Base-by-base conservation (phyloP, 2,329 filamentous ascomycete species). In the Bertia moriformis region DNA sequence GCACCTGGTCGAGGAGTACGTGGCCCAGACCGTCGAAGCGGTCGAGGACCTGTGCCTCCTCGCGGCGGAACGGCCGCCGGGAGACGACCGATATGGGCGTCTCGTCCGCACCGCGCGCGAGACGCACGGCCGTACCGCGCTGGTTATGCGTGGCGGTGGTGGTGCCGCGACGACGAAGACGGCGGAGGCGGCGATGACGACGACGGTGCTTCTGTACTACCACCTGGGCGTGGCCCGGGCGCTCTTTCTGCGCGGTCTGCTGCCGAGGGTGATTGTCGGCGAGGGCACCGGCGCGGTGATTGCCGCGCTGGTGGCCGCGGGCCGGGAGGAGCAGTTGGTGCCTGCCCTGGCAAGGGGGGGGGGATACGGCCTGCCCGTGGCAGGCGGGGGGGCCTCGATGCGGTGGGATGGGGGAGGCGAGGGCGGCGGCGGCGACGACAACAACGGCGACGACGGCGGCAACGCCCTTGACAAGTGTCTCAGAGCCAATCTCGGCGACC, bases 181-280 rank as follows among this genome's bases (percentile, higher is more conserved):
- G 42, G 94, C 93, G 61, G 65, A 93, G 40, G 84, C 93, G 58
- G 73, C 93, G 41, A 67, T 94, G 39, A 91, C 80, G 41, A 87
- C 83, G 1, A 67, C 95, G 18, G 81, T 95, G 3, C 60, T 95
- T 1, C 87, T 95, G 55, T 88, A 88, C 37, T 94, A 85, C 49
- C 89, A 95, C 57, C 58, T 95, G 3, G 88, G 88, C 4, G 86
- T 95, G 4, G 83, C 93, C 29, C 93, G 89, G 53, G 87, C 87
- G 2, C 63, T 95, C 30, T 84, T 88, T 57, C 61, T 87, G 24
- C 73, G 83, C 19, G 84, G 84, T 0, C 61, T 95, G 14, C 65
- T 95, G 36, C 89, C 91, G 3, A 74, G 86, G 33, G 93, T 95
- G 49, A 88, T 96, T 48, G 86, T 86, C 0, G 89, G 89, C 5